These are phyloP conservation scores for Suillus decipiens DNA, from an alignment of 768 basidiomycete genomes.

Conservation along the genomic window DNA sequence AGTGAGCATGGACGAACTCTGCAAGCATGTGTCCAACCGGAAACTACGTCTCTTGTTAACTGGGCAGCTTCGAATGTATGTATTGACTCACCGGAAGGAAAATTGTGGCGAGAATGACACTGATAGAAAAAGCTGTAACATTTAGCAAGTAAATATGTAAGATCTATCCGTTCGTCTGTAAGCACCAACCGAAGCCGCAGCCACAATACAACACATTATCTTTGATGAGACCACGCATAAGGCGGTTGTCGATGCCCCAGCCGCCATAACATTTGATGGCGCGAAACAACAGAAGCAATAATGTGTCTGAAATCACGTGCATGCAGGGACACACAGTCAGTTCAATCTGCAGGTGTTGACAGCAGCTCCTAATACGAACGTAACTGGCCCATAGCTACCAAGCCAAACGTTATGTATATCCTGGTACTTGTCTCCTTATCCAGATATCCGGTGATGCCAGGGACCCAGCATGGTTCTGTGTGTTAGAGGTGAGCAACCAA, in stretches of 20 bases:
- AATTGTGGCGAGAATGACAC: background rate
- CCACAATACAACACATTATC: background rate
- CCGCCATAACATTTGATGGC: background rate
- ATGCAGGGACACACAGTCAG: background rate
- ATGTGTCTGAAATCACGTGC: background rate
- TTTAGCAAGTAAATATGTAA: background rate
- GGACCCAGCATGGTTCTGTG: background rate
- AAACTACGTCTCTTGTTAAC: background rate
- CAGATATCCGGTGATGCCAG: background rate
- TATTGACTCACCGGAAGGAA: background rate
- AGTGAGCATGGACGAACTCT: background rate
- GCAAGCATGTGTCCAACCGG: background rate
- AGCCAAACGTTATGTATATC: background rate
- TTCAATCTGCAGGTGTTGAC: background rate
- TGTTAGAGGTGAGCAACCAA: background rate
- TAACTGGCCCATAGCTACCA: background rate
- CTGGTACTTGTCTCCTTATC: background rate
- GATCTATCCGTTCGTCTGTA: background rate
- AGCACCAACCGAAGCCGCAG: background rate
- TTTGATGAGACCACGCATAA: background rate
- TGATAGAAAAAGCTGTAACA: background rate
- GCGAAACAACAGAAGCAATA: background rate
- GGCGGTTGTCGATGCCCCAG: background rate
- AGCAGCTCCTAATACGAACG: background rate
- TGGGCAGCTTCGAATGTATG: background rate